A percentile compares a stretch with the other conserved stretches of the same genome.
These are phyloP conservation scores for Solanum medicagineum DNA, from an alignment of 257 asterid species.

Conservation along the genomic window DNA sequence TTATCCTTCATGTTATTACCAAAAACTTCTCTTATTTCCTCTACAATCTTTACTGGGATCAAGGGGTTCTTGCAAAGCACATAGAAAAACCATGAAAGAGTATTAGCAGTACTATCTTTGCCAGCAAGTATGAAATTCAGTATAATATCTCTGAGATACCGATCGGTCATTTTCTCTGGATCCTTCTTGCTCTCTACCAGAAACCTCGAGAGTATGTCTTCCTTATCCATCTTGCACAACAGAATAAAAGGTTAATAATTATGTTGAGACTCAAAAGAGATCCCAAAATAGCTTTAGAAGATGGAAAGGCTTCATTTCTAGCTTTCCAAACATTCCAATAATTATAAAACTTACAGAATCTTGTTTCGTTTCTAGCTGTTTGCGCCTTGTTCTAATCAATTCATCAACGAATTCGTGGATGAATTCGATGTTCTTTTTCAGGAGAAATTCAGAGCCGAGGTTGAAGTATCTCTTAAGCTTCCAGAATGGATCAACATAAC, in stretches of 20 bases:
- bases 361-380: conserved; percentile 20
- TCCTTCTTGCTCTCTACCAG: conserved; percentile 47
- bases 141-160: conserved; percentile 54
- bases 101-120: conserved; percentile 62
- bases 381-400: conserved; percentile 37
- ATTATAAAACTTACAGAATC: conserved; percentile 16
- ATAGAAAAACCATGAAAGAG: conserved; percentile 69
- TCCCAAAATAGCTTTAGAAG: not conserved
- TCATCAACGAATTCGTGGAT: conserved; percentile 41
- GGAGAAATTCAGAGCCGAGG: conserved; percentile 43
- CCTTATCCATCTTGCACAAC: conserved; percentile 39
- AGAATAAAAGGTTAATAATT: not conserved
- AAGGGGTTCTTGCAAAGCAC: conserved; percentile 46
- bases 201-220: conserved; percentile 70
- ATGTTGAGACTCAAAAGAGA: not conserved
- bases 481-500: conserved; percentile 60
- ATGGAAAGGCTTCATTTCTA: not conserved
- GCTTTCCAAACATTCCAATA: not conserved
- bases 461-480: conserved; percentile 39
- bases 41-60: conserved; percentile 40
- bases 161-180: conserved; percentile 44
- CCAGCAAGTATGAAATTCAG: conserved; percentile 65
- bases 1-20: not conserved
- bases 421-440: conserved; percentile 39
- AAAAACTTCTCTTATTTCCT: conserved; percentile 19